Base-by-base conservation (phyloP, 495 filamentous ascomycete genomes). In the Cenococcum geophilum region DNA sequence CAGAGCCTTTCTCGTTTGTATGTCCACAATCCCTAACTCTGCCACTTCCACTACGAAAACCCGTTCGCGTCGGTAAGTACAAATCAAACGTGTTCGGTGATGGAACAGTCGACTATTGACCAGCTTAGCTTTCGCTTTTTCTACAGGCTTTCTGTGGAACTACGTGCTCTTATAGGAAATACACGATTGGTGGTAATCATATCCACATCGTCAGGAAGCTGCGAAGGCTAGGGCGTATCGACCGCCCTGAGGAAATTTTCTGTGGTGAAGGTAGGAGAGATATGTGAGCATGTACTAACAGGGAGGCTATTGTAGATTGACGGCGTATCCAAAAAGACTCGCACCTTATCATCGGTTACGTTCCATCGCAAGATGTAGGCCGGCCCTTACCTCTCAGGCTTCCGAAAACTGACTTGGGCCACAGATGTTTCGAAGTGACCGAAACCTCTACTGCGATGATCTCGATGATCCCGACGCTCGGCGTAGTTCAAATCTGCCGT, bases 151-250 rank as follows among this genome's bases (percentile, higher is more conserved):
- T 47, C 48, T 9, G 40, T 49, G 10, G 58, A 60, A 25, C n/a
- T 54, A 2, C 47, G 47, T 3, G 34, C 49, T 12, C 23, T 35
- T 0, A 54, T 60, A 21, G 48, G 58, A 35, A 16, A 34, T 54
- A 60, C 35, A 32, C 48, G n/a, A 2, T 53, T 23, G 58, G 57
- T 14, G 57, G 48, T n/a, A 49, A 60, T 25, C 32, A 60, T 48
- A 60, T 60, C 14, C 58, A 60, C 58, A 60, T 60, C 34, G 23
- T 54, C 6, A 35, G 25, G 32, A 35, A 50, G 22, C 20, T 47
- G 18, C 25, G 58, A 16, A 23, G 58, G 21, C 47, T 60, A 0
- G 58, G 58, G 1, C 21, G 42, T 42, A 47, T 35, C 4, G 52
- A 53, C 23, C 53, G 58, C 20, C 27, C 48, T 10, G 25, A 47